Evolutionary conservation across 495 filamentous ascomycete genomes (phyloP), one percentile per base, ranked within the genome.

Genomic region (Xylaria telfairii): DNA sequence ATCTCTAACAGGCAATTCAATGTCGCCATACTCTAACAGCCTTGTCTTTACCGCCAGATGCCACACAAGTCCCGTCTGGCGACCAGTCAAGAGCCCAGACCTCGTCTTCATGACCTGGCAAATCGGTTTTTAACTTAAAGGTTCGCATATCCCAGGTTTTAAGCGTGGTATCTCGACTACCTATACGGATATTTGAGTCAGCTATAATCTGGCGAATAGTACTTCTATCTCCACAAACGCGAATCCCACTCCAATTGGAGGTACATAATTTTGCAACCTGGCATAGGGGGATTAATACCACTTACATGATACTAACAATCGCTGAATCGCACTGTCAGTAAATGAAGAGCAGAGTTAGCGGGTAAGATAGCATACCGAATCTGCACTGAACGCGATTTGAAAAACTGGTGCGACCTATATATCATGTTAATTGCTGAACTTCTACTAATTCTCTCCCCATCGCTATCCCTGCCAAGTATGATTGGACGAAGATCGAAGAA

Each of bases 41-140:
- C 83, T 96, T 97, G 82, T 99, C 96, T 75, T 95, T 95, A 17
- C 96, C 96, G 44, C 95, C 96, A 77, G 93, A 97, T 26, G 89
- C 91, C 34, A 97, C 93, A 74, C 89, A 91, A 67, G 91, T 83
- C 28, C 94, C 94, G 80, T 97, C 94, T 13, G 92, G 89, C 77
- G 90, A 92, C 94, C 94, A 97, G 78, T 97, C 94, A 21, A 97
- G 60, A 1, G 93, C 93, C 82, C 92, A 97, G 12, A 98, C 96
- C 82, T 98, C 94, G 74, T 97, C 96, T 77, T 93, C 87, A 81
- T 99, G 96, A 5, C 96, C 96, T 0, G 95, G 94, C 32, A 99
- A 85, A 86, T 99, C 94, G 62, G 80, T 91, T 70, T 88, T 87
- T 66, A 98, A 80, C 76, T 95, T 97, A 15, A 92, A 93, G 0